phyloP scores from a whole-genome alignment of 371 early-diverging fungal genomes.

The Syncephalis plumigaleata region DNA sequence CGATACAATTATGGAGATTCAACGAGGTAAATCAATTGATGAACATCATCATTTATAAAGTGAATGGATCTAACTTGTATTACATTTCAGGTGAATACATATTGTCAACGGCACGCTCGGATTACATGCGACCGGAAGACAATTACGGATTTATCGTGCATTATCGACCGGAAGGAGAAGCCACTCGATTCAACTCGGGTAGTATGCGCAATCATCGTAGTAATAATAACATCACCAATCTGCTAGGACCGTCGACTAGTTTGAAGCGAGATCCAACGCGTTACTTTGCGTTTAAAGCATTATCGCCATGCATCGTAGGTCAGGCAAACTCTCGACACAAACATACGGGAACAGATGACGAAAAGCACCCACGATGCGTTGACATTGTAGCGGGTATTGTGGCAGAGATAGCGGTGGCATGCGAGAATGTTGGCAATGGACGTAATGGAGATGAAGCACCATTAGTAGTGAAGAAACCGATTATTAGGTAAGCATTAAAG shows the following conservation, averaged over 20 bases:
- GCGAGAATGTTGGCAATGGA: constrained; percentile 3
- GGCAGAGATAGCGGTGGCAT: constrained; percentile 11
- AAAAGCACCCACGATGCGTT: constrained; percentile 2
- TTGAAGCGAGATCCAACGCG: constrained; percentile 14
- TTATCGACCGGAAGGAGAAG: constrained; percentile 26
- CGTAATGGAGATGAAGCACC: neutral
- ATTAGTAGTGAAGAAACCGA: constrained; percentile 6
- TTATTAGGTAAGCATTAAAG: constrained; percentile 4
- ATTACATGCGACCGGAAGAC: constrained; percentile 19
- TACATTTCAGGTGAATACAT: constrained; percentile 21
- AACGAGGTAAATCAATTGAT: constrained; percentile 21
- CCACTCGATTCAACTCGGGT: constrained; percentile 33
- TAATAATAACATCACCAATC: constrained; percentile 3
- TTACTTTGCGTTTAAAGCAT: constrained; percentile 12
- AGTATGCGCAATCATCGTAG: constrained; percentile 27
- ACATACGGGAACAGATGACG: neutral
- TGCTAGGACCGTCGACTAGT: constrained; percentile 6
- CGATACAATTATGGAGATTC: constrained; percentile 29
- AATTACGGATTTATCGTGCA: constrained; percentile 36
- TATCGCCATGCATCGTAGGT: constrained; percentile 14
- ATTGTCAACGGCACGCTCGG: constrained; percentile 20
- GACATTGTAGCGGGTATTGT: constrained; percentile 7
- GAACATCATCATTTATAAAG: neutral
- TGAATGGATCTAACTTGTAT: constrained; percentile 4
- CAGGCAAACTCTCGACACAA: constrained; percentile 12